Conservation (phyloP, 73 alveolate genomes). For the Paramecium pentaurelia region DNA sequence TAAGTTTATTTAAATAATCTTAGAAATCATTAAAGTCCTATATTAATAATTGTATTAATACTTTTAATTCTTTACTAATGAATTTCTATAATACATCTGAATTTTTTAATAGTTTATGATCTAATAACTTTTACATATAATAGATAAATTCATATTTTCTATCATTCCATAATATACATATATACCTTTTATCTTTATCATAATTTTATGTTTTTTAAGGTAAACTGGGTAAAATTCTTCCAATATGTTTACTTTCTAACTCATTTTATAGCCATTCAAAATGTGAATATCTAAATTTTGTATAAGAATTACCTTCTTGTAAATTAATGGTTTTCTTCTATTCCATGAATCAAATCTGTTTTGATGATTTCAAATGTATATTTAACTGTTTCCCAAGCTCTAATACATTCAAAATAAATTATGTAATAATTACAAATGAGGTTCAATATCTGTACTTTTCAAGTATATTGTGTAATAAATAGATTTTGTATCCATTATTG, state of each 20-base stretch:
- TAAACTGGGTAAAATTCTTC: not conserved
- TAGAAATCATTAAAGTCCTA: not conserved
- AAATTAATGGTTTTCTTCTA: not conserved
- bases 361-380: not conserved
- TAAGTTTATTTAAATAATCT: not conserved
- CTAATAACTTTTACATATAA: not conserved
- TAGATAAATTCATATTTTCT: not conserved
- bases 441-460: not conserved
- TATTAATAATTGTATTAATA: not conserved
- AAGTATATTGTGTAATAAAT: not conserved
- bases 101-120: not conserved
- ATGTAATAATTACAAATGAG: not conserved
- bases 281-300: not conserved
- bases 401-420: not conserved
- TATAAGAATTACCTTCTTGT: not conserved
- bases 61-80: not conserved
- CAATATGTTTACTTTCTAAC: not conserved
- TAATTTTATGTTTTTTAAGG: not conserved
- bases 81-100: not conserved
- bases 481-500: not conserved
- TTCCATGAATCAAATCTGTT: not conserved
- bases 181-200: not conserved
- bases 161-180: not conserved
- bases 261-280: slow-evolving; percentile 9
- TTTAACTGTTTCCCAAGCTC: not conserved